Conservation (phyloP, 1,284 basidiomycete genomes). For the Trichosporon sp. region DNA sequence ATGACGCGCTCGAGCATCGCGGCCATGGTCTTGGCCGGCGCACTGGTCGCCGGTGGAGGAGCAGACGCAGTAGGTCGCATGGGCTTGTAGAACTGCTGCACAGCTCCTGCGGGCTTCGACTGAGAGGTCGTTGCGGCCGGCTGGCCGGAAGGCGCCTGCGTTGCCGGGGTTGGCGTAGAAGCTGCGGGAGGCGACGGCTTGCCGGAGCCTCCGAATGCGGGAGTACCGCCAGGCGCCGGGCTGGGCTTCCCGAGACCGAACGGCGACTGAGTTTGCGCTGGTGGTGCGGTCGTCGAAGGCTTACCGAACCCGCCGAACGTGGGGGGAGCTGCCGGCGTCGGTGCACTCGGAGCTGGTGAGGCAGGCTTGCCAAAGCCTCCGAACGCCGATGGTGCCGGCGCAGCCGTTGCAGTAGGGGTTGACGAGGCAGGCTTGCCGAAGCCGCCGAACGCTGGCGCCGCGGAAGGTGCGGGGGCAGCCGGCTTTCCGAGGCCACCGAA, state of each 20-base stretch:
- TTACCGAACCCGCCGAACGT: neutral
- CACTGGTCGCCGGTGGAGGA: slow-evolving; percentile 8
- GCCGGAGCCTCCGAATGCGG: neutral
- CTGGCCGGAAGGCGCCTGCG: neutral
- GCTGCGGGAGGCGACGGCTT: neutral
- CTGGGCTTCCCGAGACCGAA: neutral
- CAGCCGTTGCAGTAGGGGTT: neutral
- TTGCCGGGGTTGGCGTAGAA: neutral
- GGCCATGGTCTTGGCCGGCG: slow-evolving; percentile 24
- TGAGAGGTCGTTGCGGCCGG: slow-evolving; percentile 20
- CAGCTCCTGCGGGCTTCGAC: slow-evolving; percentile 8
- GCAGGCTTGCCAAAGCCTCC: neutral
- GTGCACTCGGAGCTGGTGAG: neutral
- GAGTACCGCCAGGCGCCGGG: neutral
- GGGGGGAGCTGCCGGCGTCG: slow-evolving; percentile 2
- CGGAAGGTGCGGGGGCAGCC: slow-evolving; percentile 5
- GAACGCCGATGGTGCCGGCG: neutral
- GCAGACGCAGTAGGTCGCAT: neutral
- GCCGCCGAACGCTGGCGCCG: neutral
- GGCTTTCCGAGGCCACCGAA: slow-evolving; percentile 19
- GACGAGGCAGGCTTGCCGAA: neutral
- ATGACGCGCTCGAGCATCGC: slow-evolving; percentile 40
- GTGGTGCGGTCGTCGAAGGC: neutral
- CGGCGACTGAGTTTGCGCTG: no score
- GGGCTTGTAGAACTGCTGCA: neutral